Evolutionary conservation across 768 basidiomycete genomes (phyloP), one percentile per base, ranked within the genome.

Genomic region (Lactarius deliciosus): DNA sequence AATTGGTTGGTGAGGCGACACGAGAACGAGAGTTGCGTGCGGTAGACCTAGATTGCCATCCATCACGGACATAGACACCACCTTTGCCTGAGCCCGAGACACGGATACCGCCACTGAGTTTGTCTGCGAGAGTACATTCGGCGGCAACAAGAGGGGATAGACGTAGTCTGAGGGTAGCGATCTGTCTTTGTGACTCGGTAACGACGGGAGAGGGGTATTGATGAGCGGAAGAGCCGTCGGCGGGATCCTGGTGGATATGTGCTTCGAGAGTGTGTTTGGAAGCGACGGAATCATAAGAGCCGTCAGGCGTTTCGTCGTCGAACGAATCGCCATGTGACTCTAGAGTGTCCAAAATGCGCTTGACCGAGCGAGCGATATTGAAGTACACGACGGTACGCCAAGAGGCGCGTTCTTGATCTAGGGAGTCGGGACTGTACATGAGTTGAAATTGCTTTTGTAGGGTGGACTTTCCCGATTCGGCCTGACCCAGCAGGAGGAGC

Each of bases 311-410:
- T 9, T 69, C 60, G 15, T 69, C 68, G 11, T 70, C 70, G 53
- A 63, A 63, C 7, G 22, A 36, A 47, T 71, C 70, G 8, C 68
- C 65, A n/a, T 75, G 76, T 3, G 73, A 74, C n/a, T 77, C 75
- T 22, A 68, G 70, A 18, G 69, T 69, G 20, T 77, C 77, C 40
- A 78, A 72, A 47, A 81, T 66, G 63, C 74, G 75, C n/a, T 76
- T 74, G 55, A 81, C 74, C 7, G 80, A 79, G 18, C 75, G 75
- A 47, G 77, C 76, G 63, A 93, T 81, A 77, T 94, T 94, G 79
- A 90, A 88, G 77, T 90, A 91, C 36, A 94, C 87, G 36, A 92
- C 86, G 3, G 89, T 86, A 22, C 85, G 83, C 92, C 92, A 94
- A 4, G 85, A 85, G 0, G 86, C 83, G 28, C 89, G 86, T 77